Evolutionary conservation across 176 grass and related monocot species (phyloP), one percentile per base, ranked within the genome.

Genomic region (Saccharum officinarum): DNA sequence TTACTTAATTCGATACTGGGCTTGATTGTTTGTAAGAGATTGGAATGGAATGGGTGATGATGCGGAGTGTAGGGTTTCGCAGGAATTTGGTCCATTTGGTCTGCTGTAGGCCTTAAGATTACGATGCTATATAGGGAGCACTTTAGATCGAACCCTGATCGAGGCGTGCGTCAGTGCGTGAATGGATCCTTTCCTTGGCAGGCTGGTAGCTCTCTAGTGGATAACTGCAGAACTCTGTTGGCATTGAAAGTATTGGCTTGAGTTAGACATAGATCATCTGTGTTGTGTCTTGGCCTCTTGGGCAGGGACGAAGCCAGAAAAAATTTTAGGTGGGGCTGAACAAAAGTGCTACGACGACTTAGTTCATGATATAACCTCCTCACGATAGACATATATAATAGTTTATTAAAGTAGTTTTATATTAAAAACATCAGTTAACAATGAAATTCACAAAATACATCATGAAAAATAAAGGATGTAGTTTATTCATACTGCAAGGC

Each of bases 1-100:
- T 20, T 40, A 15, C 17, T 59, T 49, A 39, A 63, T 80, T 62
- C 11, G 6, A 41, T 84, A 15, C 8, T 10, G 15, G 3, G 38
- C 16, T 71, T 75, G 41, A 46, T 79, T 65, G 71, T 22, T 83
- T 63, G 10, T 54, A 39, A 15, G 54, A 82, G 67, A 73, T 79
- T 18, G 40, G 55, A 49, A 17, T 78, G 7, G 7, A 59, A 59
- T 59, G 18, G 54, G 42, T 47, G 15, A 15, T 12, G 13, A 22
- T 17, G 13, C 1, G 22, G 69, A 76, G 75, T 34, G 68, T 59
- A 46, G 68, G 64, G 33, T 18, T 46, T 11, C 31, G 10, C 26
- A 2, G 42, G 25, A 18, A 68, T 75, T 85, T 16, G 14, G 9
- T 66, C 20, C 5, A 6, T 69, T 80, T 69, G 10, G 42, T n/a